Conservation (phyloP, 2,329 filamentous ascomycete genomes). For the Talaromyces sp. region DNA sequence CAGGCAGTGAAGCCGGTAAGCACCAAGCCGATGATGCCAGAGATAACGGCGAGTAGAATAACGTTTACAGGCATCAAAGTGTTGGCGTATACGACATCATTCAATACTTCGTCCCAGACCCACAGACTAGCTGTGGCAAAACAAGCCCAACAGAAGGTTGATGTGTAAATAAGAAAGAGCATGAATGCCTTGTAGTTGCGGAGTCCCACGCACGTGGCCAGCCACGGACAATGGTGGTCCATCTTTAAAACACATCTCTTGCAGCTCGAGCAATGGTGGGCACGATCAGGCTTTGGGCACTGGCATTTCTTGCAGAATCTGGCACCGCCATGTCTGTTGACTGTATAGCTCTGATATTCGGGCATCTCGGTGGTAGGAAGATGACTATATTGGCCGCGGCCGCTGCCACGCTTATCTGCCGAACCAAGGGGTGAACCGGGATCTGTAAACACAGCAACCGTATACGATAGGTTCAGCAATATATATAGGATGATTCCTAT, state of each 20-base stretch:
- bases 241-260: conserved; percentile 95
- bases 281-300: conserved; percentile 87
- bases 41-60: conserved; percentile 80
- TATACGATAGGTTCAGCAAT: conserved; percentile 85
- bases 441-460: conserved; percentile 85
- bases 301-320: conserved; percentile 98
- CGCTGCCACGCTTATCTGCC: conserved; percentile 25
- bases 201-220: conserved; percentile 91
- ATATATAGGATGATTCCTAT: conserved; percentile 70
- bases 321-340: conserved; percentile 82
- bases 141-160: conserved; percentile 76
- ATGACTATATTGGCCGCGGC: conserved; percentile 63
- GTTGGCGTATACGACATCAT: conserved; percentile 68
- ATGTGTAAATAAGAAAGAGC: conserved; percentile 86
- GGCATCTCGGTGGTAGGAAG: conserved; percentile 70
- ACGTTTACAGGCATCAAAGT: conserved; percentile 84
- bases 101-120: conserved; percentile 81
- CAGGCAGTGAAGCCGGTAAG: conserved; percentile 85
- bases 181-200: conserved; percentile 95
- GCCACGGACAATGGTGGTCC: conserved; percentile 99
- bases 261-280: conserved; percentile 96
- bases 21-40: conserved; percentile 88
- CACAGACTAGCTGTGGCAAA: conserved; percentile 76
- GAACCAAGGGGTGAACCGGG: conserved; percentile 65
- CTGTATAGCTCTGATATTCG: conserved; percentile 75